Conservation (phyloP, 2,329 filamentous ascomycete genomes). For the Fusarium piperis region DNA sequence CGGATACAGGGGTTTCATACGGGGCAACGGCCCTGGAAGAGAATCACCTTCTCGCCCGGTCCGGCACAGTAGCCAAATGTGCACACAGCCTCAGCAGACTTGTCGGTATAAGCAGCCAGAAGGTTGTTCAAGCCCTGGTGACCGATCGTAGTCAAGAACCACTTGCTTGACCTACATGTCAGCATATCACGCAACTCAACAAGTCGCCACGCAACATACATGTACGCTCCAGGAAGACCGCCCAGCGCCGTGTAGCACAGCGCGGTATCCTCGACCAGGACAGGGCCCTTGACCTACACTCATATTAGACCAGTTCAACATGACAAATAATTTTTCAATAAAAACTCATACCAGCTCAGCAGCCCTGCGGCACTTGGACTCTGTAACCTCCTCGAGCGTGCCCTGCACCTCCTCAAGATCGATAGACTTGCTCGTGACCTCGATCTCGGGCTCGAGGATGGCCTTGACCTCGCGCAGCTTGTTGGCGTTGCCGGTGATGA, state of each 20-base stretch:
- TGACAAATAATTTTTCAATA: background rate
- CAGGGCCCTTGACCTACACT: conserved; percentile 79
- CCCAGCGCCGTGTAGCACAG: conserved; percentile 91
- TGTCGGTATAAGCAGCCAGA: conserved; percentile 87
- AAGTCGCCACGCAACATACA: conserved; percentile 66
- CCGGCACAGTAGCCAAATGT: conserved; percentile 94
- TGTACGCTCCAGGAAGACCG: conserved; percentile 94
- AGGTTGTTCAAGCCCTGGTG: conserved; percentile 90
- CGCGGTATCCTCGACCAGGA: conserved; percentile 95
- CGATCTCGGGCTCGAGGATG: conserved; percentile 80
- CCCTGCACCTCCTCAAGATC: conserved; percentile 93
- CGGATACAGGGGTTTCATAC: conserved; percentile 53
- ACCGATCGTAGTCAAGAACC: conserved; percentile 87
- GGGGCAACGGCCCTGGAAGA: conserved; percentile 91
- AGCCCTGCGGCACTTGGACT: conserved; percentile 85
- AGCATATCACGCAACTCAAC: background rate
- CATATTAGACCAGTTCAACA: conserved; percentile 2
- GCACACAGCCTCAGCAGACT: conserved; percentile 91
- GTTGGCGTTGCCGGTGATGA: conserved; percentile 96
- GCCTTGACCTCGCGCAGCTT: conserved; percentile 91
- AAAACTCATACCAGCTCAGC: conserved; percentile 72
- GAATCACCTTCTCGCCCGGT: conserved; percentile 81
- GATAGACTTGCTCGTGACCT: conserved; percentile 77
- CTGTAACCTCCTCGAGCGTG: conserved; percentile 88
- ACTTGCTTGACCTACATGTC: conserved; percentile 74